phyloP scores from a whole-genome alignment of 2,329 filamentous ascomycete species.

The Fusarium secorum region DNA sequence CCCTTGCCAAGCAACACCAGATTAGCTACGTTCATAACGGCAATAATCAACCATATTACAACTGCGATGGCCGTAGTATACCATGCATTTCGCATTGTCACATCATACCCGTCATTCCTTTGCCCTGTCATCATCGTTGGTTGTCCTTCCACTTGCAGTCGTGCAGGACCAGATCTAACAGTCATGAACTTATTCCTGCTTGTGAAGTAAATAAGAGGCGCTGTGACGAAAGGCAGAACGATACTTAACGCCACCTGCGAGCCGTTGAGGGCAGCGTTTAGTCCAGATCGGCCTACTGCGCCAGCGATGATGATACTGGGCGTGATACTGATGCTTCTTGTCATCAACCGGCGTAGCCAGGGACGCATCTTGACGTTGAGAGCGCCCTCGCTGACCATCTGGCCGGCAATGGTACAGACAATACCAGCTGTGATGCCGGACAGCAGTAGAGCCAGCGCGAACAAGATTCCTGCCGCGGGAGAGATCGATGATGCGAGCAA shows the following conservation, averaged over 20 bases:
- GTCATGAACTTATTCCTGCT: slow-evolving; percentile 83
- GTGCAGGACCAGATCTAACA: slow-evolving; percentile 48
- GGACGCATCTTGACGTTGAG: slow-evolving; percentile 70
- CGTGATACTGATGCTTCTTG: slow-evolving; percentile 80
- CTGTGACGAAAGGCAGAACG: slow-evolving; percentile 82
- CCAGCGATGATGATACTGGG: slow-evolving; percentile 85
- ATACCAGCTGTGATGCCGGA: slow-evolving; percentile 85
- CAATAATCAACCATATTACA: slow-evolving; percentile 76
- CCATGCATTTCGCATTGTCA: slow-evolving; percentile 79
- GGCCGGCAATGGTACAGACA: slow-evolving; percentile 87
- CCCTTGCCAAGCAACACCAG: slow-evolving; percentile 56
- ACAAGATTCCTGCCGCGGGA: slow-evolving; percentile 81
- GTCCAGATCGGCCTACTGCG: slow-evolving; percentile 74
- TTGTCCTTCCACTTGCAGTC: not conserved
- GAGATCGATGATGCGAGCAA: slow-evolving; percentile 75
- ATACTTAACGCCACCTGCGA: slow-evolving; percentile 81
- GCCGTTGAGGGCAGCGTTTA: slow-evolving; percentile 76
- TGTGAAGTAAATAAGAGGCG: slow-evolving; percentile 86
- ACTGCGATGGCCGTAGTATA: slow-evolving; percentile 62
- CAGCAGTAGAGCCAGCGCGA: slow-evolving; percentile 80
- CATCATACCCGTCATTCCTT: not conserved
- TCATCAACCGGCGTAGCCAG: slow-evolving; percentile 81
- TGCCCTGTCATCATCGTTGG: not conserved
- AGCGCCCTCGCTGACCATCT: slow-evolving; percentile 88
- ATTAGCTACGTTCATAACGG: slow-evolving; percentile 80